Percentiles rank a stretch among this genome's conserved stretches.
Evolutionary conservation across 805 yeast genomes (phyloP).

Genomic region (Lipomyces sp.): DNA sequence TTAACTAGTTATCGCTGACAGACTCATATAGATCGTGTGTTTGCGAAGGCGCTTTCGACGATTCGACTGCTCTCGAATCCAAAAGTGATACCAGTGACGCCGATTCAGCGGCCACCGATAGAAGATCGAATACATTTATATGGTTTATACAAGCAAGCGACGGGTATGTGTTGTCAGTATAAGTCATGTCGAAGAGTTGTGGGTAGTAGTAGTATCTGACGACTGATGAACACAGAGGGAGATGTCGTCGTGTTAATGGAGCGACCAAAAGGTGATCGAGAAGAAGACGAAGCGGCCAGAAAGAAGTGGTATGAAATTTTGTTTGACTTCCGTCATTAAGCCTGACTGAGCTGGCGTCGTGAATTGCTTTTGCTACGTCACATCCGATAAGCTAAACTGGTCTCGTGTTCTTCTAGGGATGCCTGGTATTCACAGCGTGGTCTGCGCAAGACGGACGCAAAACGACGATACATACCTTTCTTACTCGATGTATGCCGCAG

Average conservation of each 20-base stretch:
- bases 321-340: not conserved
- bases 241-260: slow-evolving; percentile 71
- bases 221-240: slow-evolving; percentile 56
- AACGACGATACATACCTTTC: slow-evolving; percentile 67
- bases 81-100: slow-evolving; percentile 44
- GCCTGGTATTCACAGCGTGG: slow-evolving; percentile 85
- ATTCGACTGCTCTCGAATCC: slow-evolving; percentile 65
- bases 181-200: not conserved
- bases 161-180: slow-evolving; percentile 46
- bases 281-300: slow-evolving; percentile 69
- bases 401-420: slow-evolving; percentile 48
- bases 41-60: slow-evolving; percentile 80
- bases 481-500: slow-evolving; percentile 55
- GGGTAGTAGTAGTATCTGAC: not conserved
- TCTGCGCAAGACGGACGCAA: slow-evolving; percentile 69
- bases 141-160: slow-evolving; percentile 87
- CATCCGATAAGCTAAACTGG: not conserved
- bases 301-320: slow-evolving; percentile 59
- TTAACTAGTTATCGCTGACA: not conserved
- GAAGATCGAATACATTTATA: slow-evolving; percentile 69
- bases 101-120: slow-evolving; percentile 77
- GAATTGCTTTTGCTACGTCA: not conserved
- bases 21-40: slow-evolving; percentile 63
- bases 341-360: not conserved
- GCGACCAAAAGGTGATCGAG: slow-evolving; percentile 62